Percentiles rank a stretch among this genome's conserved stretches.
Conservation (phyloP, 352 stramenopile species). For the Pythium sukuiense region DNA sequence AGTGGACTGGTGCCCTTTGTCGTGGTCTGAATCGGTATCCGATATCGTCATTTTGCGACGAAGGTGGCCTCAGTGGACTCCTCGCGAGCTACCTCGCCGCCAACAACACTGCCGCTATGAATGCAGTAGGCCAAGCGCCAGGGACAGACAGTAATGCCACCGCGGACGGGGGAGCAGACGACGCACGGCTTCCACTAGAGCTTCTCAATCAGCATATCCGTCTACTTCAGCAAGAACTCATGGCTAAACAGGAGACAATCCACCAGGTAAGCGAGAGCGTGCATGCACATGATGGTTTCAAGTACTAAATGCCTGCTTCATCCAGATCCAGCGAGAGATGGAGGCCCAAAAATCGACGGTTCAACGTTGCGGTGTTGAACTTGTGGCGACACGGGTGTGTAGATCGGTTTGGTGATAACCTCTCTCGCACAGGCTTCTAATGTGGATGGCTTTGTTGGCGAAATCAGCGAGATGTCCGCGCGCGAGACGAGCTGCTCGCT, state of each 20-base stretch:
- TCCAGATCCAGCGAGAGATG: conserved; percentile 60
- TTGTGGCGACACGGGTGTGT: conserved; percentile 54
- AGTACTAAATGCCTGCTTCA: background rate
- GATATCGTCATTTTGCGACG: conserved; percentile 72
- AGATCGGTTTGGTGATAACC: background rate
- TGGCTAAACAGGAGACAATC: conserved; percentile 38
- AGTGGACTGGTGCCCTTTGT: conserved; percentile 67
- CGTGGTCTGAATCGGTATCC: conserved; percentile 74
- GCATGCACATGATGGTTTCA: background rate
- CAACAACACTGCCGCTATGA: background rate
- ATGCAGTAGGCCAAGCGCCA: background rate
- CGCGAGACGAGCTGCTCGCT: conserved; percentile 46
- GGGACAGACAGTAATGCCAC: background rate
- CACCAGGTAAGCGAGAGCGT: conserved; percentile 13
- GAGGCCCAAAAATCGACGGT: conserved; percentile 56
- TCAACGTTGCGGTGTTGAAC: conserved; percentile 57
- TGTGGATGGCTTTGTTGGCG: too few relatives aligned
- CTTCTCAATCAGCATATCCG: conserved; percentile 45
- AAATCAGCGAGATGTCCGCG: conserved; percentile 42
- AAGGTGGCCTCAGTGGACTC: conserved; percentile 58
- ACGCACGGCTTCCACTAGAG: conserved; percentile 2
- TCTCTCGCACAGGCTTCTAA: too few relatives aligned
- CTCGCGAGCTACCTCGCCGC: conserved; percentile 33
- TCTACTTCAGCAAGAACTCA: conserved; percentile 49
- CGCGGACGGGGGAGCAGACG: background rate